Evolutionary conservation across 306 rosid genomes (phyloP).

Genomic region (Ceratonia siliqua): DNA sequence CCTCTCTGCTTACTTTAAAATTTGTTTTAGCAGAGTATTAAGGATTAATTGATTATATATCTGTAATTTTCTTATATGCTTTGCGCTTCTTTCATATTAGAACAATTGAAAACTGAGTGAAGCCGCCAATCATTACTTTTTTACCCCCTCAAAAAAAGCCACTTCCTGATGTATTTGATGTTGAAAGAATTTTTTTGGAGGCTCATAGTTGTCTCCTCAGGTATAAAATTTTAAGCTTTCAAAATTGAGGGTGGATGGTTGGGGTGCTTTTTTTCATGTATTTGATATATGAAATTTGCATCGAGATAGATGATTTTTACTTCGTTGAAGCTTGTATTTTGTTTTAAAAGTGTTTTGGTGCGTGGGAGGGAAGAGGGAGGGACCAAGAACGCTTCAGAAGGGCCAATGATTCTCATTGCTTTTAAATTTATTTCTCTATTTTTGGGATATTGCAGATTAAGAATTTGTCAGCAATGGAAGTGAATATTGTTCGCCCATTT

Average conservation of each 20-base stretch:
- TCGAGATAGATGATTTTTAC: slow-evolving; percentile 18
- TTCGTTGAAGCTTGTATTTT: background rate
- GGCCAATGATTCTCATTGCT: slow-evolving; percentile 9
- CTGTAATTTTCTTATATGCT: background rate
- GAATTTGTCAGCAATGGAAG: slow-evolving; percentile 96
- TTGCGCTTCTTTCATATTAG: background rate
- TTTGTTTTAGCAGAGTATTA: background rate
- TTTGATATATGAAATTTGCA: background rate
- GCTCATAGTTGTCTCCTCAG: background rate
- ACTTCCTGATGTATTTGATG: background rate
- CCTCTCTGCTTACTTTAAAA: too few relatives aligned
- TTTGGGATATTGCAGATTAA: slow-evolving; percentile 59
- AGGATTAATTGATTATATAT: slow-evolving; percentile 11
- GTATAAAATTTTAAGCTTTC: background rate
- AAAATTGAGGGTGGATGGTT: background rate
- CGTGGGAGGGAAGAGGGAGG: background rate
- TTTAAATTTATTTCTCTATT: background rate
- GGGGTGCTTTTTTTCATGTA: background rate
- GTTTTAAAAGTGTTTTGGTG: slow-evolving; percentile 8
- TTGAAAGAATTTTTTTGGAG: background rate
- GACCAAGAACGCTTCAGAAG: background rate
- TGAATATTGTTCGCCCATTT: slow-evolving; percentile 92
- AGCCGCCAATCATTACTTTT: background rate
- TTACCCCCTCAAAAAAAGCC: background rate
- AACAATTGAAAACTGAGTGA: background rate